Conservation (phyloP, 192 early-diverging fungal species). For the Pilobolus umbonatus region DNA sequence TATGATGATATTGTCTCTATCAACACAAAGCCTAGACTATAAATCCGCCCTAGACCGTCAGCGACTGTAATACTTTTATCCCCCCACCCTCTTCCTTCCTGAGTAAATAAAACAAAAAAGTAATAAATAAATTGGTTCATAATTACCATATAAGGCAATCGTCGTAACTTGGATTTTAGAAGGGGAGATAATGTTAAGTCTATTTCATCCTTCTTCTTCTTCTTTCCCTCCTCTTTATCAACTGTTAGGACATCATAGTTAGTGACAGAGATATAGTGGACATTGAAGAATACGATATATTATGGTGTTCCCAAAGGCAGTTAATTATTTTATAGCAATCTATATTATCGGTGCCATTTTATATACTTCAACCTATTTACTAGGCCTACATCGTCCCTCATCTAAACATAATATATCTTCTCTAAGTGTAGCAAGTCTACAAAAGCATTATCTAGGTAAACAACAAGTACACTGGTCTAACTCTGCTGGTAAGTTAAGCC, state of each 20-base stretch:
- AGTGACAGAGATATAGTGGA: too few relatives aligned
- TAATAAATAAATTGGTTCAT: too few relatives aligned
- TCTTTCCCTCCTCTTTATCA: too few relatives aligned
- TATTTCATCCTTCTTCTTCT: too few relatives aligned
- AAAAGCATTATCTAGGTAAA: neutral
- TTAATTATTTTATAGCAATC: constrained; percentile 22
- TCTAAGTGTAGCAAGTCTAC: neutral
- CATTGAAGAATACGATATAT: too few relatives aligned
- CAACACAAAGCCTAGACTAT: constrained; percentile 26
- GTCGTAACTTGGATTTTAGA: too few relatives aligned
- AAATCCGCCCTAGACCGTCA: too few relatives aligned
- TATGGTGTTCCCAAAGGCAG: constrained; percentile 9
- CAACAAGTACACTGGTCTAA: neutral
- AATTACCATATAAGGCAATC: too few relatives aligned
- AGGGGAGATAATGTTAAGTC: too few relatives aligned
- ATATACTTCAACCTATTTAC: constrained; percentile 27
- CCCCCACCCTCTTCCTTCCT: constrained; percentile 1
- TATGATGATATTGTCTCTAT: constrained; percentile 80
- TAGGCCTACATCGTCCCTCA: neutral
- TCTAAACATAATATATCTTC: neutral
- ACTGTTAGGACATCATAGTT: too few relatives aligned
- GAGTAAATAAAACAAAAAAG: too few relatives aligned
- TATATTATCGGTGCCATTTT: constrained; percentile 25
- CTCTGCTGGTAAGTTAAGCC: neutral
- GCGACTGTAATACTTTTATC: neutral